Evolutionary conservation across 1,284 basidiomycete species (phyloP).

Genomic region (Pyrrhoderma lamaoense): DNA sequence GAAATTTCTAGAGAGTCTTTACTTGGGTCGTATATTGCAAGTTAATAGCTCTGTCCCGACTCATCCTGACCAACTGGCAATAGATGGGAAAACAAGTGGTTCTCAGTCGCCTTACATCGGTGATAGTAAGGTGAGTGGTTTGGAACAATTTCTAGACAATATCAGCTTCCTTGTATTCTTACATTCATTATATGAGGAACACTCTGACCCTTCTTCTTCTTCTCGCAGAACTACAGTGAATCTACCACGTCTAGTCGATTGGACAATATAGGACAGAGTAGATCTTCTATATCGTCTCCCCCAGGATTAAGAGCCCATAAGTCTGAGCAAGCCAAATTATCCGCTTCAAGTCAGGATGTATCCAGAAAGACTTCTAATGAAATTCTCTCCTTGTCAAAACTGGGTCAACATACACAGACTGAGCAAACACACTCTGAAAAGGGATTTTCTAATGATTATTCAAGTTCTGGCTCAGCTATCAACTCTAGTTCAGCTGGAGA

Average conservation of each 20-base stretch:
- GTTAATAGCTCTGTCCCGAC: constrained; percentile 29
- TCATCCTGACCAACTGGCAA: constrained; percentile 35
- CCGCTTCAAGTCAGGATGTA: neutral
- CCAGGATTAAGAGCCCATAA: neutral
- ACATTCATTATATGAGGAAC: no score
- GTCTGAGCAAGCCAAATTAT: neutral
- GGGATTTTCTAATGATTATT: neutral
- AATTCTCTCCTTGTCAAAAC: no score
- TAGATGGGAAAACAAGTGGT: constrained; percentile 19
- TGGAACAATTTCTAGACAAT: constrained; percentile 1
- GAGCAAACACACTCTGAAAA: no score
- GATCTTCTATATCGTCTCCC: constrained; percentile 10
- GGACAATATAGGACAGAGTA: neutral
- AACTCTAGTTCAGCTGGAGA: constrained; percentile 10
- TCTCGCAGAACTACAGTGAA: neutral
- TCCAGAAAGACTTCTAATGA: no score
- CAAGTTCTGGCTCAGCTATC: neutral
- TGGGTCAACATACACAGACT: no score
- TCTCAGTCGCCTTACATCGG: constrained; percentile 11
- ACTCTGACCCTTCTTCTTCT: neutral
- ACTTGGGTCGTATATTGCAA: constrained; percentile 38
- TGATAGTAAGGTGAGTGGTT: constrained; percentile 15
- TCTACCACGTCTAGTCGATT: neutral
- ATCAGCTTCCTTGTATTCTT: no score
- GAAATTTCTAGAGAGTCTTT: constrained; percentile 51